Conservation (phyloP, 75 land plant species). For the Selaginella tamariscina region DNA sequence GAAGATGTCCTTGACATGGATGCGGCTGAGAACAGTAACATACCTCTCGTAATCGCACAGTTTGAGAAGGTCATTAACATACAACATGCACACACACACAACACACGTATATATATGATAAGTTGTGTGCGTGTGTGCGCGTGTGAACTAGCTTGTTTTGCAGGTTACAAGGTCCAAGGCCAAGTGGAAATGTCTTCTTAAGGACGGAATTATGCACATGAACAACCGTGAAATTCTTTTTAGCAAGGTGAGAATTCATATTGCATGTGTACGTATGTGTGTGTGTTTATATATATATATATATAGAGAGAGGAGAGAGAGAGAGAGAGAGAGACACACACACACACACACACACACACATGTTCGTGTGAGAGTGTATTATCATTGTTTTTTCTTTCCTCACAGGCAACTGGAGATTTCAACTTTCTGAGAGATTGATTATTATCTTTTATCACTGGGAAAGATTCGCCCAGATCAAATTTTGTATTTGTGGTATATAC, state of each 20-base stretch:
- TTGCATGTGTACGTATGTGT: too few relatives aligned
- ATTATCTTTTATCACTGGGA: too few relatives aligned
- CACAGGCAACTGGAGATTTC: too few relatives aligned
- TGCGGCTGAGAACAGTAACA: background rate
- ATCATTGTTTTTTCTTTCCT: too few relatives aligned
- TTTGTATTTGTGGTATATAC: too few relatives aligned
- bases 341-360: too few relatives aligned
- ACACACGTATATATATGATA: background rate
- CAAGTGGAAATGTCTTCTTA: conserved; percentile 18
- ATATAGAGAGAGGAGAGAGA: too few relatives aligned
- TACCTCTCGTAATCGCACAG: conserved; percentile 12
- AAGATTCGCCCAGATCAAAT: too few relatives aligned
- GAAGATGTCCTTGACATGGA: background rate
- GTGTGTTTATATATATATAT: too few relatives aligned
- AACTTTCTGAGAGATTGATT: too few relatives aligned
- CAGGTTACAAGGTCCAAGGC: conserved; percentile 14
- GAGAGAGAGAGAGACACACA: too few relatives aligned
- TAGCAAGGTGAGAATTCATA: background rate
- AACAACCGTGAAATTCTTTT: conserved; percentile 15
- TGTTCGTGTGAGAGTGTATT: too few relatives aligned
- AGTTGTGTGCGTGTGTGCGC: background rate
- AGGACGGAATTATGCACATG: conserved; percentile 15
- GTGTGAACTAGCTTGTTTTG: background rate
- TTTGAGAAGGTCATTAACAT: conserved; percentile 12
- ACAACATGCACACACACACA: background rate